Conservation (phyloP, 2,329 filamentous ascomycete species). For the Fusarium staphyleae region DNA sequence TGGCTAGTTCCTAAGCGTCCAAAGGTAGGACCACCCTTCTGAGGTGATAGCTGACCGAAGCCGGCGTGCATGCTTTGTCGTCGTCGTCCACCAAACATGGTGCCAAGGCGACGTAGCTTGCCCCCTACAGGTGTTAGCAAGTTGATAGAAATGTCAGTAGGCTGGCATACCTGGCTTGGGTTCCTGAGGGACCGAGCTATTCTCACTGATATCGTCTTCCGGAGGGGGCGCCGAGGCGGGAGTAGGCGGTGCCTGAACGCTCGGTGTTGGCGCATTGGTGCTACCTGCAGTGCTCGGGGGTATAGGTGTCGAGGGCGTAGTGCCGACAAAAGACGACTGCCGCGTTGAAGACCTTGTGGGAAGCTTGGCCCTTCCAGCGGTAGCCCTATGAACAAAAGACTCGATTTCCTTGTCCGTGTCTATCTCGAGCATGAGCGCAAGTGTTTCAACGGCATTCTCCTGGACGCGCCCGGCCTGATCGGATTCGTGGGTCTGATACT, state of each 20-base stretch:
- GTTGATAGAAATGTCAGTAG: fast-evolving
- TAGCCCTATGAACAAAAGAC: slow-evolving; percentile 63
- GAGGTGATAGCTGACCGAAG: slow-evolving; percentile 63
- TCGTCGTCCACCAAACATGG: slow-evolving; percentile 68
- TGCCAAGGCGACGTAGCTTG: slow-evolving; percentile 69
- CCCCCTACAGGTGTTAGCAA: slow-evolving; percentile 53
- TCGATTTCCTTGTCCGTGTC: slow-evolving; percentile 88
- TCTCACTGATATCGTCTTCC: slow-evolving; percentile 53
- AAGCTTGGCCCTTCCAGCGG: slow-evolving; percentile 49
- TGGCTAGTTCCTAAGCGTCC: slow-evolving; percentile 71
- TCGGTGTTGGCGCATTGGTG: slow-evolving; percentile 25
- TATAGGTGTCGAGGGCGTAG: slow-evolving; percentile 35
- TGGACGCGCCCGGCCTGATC: slow-evolving; percentile 83
- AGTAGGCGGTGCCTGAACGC: slow-evolving; percentile 13
- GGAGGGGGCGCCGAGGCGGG: slow-evolving; percentile 16
- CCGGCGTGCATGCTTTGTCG: slow-evolving; percentile 72
- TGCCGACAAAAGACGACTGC: slow-evolving; percentile 49
- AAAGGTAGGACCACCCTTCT: slow-evolving; percentile 62
- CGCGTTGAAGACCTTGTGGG: slow-evolving; percentile 52
- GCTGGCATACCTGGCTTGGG: slow-evolving; percentile 47
- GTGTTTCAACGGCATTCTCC: slow-evolving; percentile 76
- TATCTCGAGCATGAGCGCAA: slow-evolving; percentile 85
- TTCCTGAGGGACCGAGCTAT: slow-evolving; percentile 46
- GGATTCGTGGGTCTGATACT: slow-evolving; percentile 90
- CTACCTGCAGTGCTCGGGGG: slow-evolving; percentile 41